These are phyloP conservation scores for Botryotinia convoluta DNA, from an alignment of 2,329 filamentous ascomycete species.

Conservation along the genomic window DNA sequence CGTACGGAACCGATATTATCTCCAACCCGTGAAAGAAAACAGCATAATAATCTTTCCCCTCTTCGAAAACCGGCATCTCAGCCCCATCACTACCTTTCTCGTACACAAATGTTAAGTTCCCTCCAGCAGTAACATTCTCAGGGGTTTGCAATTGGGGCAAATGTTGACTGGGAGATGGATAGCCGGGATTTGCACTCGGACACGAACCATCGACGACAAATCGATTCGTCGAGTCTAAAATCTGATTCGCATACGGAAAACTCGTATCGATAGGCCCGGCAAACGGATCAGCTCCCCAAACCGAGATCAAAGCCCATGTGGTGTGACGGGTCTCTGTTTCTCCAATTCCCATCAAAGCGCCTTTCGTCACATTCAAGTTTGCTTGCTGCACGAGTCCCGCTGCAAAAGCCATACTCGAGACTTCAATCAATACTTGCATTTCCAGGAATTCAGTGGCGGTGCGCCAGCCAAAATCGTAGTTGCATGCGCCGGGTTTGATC, in stretches of 20 bases:
- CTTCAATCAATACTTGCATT: slow-evolving; percentile 40
- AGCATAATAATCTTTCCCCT: slow-evolving; percentile 39
- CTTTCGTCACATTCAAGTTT: slow-evolving; percentile 37
- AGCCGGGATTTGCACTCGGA: slow-evolving; percentile 40
- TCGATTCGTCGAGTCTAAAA: slow-evolving; percentile 41
- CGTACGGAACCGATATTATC: slow-evolving; percentile 41
- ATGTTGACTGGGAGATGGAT: slow-evolving; percentile 40
- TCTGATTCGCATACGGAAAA: slow-evolving; percentile 45
- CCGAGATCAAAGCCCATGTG: slow-evolving; percentile 44
- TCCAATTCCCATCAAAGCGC: slow-evolving; percentile 42
- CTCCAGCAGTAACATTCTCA: slow-evolving; percentile 37
- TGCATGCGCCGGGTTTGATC: slow-evolving; percentile 43
- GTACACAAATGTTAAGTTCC: slow-evolving; percentile 38
- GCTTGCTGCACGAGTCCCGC: slow-evolving; percentile 41
- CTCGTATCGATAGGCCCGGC: slow-evolving; percentile 43
- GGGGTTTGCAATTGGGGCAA: slow-evolving; percentile 38
- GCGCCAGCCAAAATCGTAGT: slow-evolving; percentile 37
- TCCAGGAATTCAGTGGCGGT: slow-evolving; percentile 34
- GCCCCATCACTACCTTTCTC: slow-evolving; percentile 26
- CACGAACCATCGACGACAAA: slow-evolving; percentile 39
- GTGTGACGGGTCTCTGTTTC: slow-evolving; percentile 43
- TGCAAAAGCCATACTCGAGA: slow-evolving; percentile 43
- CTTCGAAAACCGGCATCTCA: slow-evolving; percentile 32
- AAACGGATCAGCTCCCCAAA: slow-evolving; percentile 43
- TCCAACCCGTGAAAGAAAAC: slow-evolving; percentile 43